Conservation (phyloP, 257 asterid species). For the Nicotiana attenuata region DNA sequence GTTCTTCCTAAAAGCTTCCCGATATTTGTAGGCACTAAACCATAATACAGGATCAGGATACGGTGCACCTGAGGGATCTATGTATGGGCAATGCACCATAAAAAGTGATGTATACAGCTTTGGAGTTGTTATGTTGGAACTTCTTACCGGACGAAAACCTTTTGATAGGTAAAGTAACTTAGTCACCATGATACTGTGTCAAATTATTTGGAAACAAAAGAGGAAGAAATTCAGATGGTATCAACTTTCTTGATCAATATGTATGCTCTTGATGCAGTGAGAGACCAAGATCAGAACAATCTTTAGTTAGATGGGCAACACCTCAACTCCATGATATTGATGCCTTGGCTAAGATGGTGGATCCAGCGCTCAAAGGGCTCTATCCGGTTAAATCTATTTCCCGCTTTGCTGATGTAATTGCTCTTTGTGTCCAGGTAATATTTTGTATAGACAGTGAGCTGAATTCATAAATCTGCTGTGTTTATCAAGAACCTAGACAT, state of each 20-base stretch:
- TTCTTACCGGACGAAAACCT: constrained; percentile 62
- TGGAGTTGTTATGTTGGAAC: constrained; percentile 77
- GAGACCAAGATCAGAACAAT: constrained; percentile 67
- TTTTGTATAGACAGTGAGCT: background rate
- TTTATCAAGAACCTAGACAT: background rate
- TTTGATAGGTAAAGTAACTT: constrained; percentile 43
- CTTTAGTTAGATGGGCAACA: constrained; percentile 74
- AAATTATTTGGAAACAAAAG: background rate
- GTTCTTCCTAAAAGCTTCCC: constrained; percentile 6
- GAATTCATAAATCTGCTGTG: background rate
- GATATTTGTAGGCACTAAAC: constrained; percentile 51
- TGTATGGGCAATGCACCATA: constrained; percentile 68
- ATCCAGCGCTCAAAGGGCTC: constrained; percentile 64
- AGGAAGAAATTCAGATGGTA: background rate
- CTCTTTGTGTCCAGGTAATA: constrained; percentile 70
- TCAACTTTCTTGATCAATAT: background rate
- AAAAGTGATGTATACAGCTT: constrained; percentile 75
- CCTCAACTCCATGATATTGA: constrained; percentile 84
- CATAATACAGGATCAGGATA: constrained; percentile 64
- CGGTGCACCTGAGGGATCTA: constrained; percentile 84
- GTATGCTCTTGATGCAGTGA: constrained; percentile 28
- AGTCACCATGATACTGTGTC: background rate
- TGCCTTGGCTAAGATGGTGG: constrained; percentile 73
- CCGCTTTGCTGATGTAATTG: constrained; percentile 73
- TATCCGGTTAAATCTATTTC: constrained; percentile 74